These are phyloP conservation scores for Anethum foeniculum DNA, from an alignment of 140 eudicot species.

Conservation along the genomic window DNA sequence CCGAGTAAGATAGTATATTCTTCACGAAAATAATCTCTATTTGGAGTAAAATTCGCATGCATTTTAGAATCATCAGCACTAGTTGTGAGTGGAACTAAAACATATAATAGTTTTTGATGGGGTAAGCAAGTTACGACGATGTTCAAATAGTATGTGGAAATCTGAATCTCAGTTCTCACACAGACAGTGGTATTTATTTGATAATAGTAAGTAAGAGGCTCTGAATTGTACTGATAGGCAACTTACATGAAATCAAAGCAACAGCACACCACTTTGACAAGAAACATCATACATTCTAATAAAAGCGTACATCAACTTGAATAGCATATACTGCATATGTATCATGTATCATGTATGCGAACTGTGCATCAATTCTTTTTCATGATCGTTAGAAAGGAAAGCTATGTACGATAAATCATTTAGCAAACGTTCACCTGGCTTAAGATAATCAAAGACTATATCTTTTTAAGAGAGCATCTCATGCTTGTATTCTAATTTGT, in stretches of 20 bases:
- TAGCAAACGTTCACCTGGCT: background rate
- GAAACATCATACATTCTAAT: background rate
- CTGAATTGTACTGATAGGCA: background rate
- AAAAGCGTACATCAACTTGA: background rate
- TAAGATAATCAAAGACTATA: slow-evolving; percentile 38
- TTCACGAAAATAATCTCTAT: background rate
- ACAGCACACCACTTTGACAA: background rate
- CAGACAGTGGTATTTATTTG: background rate
- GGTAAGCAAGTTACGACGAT: background rate
- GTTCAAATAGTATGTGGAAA: background rate
- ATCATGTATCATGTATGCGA: background rate
- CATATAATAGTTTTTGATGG: too few relatives aligned
- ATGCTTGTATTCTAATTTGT: slow-evolving; percentile 44
- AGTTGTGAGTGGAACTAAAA: too few relatives aligned
- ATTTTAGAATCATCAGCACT: too few relatives aligned
- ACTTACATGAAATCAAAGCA: background rate
- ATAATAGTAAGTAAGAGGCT: background rate
- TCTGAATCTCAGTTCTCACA: background rate
- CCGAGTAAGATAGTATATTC: too few relatives aligned
- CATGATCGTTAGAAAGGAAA: background rate
- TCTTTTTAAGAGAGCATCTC: slow-evolving; percentile 49
- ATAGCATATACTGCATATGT: background rate
- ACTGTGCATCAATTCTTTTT: background rate
- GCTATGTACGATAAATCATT: background rate
- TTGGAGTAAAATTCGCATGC: too few relatives aligned